Base-by-base conservation (phyloP, 228 moss, liverwort and hornwort genomes). In the Sphagnum fallax region DNA sequence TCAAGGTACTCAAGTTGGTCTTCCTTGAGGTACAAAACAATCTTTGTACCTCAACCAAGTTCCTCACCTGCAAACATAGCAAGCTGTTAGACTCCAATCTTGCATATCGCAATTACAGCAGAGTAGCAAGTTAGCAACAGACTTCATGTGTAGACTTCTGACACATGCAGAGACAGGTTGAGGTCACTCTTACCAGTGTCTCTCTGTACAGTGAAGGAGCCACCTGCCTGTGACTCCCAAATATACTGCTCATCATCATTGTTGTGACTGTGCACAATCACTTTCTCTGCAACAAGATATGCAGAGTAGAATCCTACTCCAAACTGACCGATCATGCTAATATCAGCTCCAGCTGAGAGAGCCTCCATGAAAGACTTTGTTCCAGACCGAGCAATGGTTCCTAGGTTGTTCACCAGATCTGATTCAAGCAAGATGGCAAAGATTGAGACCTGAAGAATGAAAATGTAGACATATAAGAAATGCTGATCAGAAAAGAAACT, bases 331-430 rank as follows among this genome's bases (percentile, higher is more conserved):
- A 84, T 84, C 84, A 84, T 84, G 64, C 84, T 84, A 53, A 84
- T 84, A 75, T 84, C 80, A 62, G 84, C 84, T 59, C 84, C 84
- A 66, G 80, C 75, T 11, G 84, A 75, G 52, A 84, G 16, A 10
- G 80, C 80, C 72, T 84, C 84, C 84, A 84, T 84, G 65, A 80
- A 84, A 6, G 84, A 80, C 53, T 84, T 84, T 47, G 84, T 84
- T 60, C 84, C 84, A 55, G 80, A 84, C 18, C 80, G 80, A 1
- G 84, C 84, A 65, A 84, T 84, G 7, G 84, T 84, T 65, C 84
- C 84, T n/a, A 84, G 75, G 60, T 84, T 84, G 55, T 84, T 84
- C 65, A 84, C 84, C 73, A 84, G 11, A 66, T 84, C 80, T 84
- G 77, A 67, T 55, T 32, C 32, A 32, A 32, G 32, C 32, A 32